Conservation (phyloP, 768 basidiomycete species). For the Naematelia aurantialba region DNA sequence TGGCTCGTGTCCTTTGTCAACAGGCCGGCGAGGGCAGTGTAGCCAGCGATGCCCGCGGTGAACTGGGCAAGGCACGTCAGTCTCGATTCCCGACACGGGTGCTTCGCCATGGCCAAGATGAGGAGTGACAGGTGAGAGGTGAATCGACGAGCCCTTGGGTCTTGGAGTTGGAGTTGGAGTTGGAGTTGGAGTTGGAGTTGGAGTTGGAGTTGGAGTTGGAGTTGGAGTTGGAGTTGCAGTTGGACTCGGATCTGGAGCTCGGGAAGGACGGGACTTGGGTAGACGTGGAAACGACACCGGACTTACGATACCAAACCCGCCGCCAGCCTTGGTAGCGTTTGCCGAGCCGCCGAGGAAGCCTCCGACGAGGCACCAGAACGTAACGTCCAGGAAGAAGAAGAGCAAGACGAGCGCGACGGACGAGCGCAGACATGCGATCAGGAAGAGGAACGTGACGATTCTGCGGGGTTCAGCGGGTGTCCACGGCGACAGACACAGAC, state of each 20-base stretch:
- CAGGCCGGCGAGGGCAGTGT: constrained; percentile 50
- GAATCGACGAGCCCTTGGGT: too few species aligned
- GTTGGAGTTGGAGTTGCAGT: too few species aligned
- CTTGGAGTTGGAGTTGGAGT: too few species aligned
- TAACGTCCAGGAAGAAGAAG: constrained; percentile 58
- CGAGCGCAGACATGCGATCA: constrained; percentile 56
- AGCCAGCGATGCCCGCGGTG: constrained; percentile 49
- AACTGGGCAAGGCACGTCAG: constrained; percentile 19
- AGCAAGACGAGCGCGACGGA: constrained; percentile 57
- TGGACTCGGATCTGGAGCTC: too few species aligned
- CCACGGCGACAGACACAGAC: too few species aligned
- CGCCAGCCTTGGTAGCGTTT: constrained; percentile 45
- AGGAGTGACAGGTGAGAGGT: not conserved
- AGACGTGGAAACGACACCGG: too few species aligned
- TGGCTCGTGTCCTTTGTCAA: constrained; percentile 48
- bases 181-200: too few species aligned
- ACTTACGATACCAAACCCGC: constrained; percentile 50
- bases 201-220: too few species aligned
- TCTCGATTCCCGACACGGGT: not conserved
- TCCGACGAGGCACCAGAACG: constrained; percentile 51
- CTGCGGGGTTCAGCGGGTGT: too few species aligned
- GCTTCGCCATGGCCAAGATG: not conserved
- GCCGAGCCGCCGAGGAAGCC: constrained; percentile 43
- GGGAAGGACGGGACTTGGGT: too few species aligned
- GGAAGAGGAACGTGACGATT: constrained; percentile 47